These are phyloP conservation scores for Coniochaeta sp. DNA, from an alignment of 2,329 filamentous ascomycete species.

Conservation along the genomic window DNA sequence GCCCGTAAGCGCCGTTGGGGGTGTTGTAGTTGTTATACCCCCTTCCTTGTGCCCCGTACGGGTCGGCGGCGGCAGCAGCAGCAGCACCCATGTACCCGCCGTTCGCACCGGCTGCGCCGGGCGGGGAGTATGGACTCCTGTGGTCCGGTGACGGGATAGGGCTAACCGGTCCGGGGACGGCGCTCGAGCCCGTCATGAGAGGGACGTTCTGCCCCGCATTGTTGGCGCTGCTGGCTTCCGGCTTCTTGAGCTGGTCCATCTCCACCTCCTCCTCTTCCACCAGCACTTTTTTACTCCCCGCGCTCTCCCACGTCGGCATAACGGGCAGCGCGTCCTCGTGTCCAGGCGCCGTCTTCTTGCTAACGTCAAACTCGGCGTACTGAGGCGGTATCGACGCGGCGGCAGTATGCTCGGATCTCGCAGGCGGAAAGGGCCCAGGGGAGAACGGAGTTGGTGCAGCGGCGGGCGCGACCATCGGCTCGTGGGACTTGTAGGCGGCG, in stretches of 20 bases:
- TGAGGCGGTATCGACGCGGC: conserved; percentile 45
- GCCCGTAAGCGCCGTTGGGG: conserved; percentile 22
- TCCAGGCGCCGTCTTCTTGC: conserved; percentile 39
- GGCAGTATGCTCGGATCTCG: conserved; percentile 18
- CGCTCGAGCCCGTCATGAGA: conserved; percentile 27
- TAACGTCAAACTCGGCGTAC: conserved; percentile 68
- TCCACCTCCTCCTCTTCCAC: conserved; percentile 62
- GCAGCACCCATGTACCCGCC: conserved; percentile 30
- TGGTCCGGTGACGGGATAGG: conserved; percentile 22
- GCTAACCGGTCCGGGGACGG: conserved; percentile 22
- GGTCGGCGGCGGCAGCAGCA: conserved; percentile 20
- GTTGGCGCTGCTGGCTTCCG: conserved; percentile 26
- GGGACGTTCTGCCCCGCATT: conserved; percentile 25
- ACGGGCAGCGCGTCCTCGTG: conserved; percentile 75
- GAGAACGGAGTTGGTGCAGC: background rate
- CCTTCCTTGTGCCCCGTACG: conserved; percentile 26
- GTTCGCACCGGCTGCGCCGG: conserved; percentile 18
- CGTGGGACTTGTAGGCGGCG: conserved; percentile 49
- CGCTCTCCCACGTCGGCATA: conserved; percentile 84
- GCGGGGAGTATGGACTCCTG: conserved; percentile 28
- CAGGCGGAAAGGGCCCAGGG: conserved; percentile 15
- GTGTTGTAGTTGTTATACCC: conserved; percentile 22
- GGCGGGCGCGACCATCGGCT: conserved; percentile 39
- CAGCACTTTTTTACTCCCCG: conserved; percentile 61
- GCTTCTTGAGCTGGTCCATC: conserved; percentile 62